Percentiles rank a stretch among this genome's conserved stretches.
phyloP scores from a whole-genome alignment of 2,329 filamentous ascomycete genomes.

The Pseudogymnoascus sp. region DNA sequence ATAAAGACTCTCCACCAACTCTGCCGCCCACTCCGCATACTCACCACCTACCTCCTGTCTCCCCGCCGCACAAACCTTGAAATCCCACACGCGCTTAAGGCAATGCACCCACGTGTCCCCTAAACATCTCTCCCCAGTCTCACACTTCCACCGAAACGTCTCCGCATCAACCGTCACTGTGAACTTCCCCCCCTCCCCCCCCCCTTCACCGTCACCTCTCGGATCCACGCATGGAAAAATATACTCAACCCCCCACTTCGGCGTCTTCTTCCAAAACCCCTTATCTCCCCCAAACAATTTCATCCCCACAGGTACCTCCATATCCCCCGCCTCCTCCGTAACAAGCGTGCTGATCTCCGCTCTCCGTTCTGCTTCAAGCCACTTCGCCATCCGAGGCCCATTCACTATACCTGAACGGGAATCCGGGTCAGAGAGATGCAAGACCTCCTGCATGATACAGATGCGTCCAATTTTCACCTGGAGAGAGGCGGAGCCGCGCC shows the following conservation, averaged over 20 bases:
- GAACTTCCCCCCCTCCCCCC: conserved; percentile 10
- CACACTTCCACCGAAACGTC: conserved; percentile 17
- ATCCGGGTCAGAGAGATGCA: neutral
- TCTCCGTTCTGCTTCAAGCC: neutral
- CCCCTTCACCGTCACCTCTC: neutral
- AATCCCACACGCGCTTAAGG: conserved; percentile 25
- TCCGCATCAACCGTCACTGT: conserved; percentile 25
- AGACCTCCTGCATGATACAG: neutral
- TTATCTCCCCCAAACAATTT: conserved; percentile 15
- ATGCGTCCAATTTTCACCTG: neutral
- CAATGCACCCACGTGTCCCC: conserved; percentile 24
- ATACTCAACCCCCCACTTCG: conserved; percentile 21
- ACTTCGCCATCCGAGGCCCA: neutral
- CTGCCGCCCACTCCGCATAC: conserved; percentile 15
- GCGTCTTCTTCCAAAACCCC: conserved; percentile 19
- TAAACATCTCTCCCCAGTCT: conserved; percentile 12
- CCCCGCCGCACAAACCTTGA: conserved; percentile 19
- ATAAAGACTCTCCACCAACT: conserved; percentile 18
- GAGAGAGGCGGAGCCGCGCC: neutral
- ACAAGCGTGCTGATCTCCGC: conserved; percentile 13
- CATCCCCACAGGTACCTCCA: conserved; percentile 18
- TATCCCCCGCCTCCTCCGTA: conserved; percentile 20
- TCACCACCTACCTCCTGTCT: conserved; percentile 11
- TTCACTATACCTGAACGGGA: neutral
- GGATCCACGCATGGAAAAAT: conserved; percentile 20